These are phyloP conservation scores for Cyclotella distinguenda DNA, from an alignment of 108 stramenopile genomes.

Conservation along the genomic window DNA sequence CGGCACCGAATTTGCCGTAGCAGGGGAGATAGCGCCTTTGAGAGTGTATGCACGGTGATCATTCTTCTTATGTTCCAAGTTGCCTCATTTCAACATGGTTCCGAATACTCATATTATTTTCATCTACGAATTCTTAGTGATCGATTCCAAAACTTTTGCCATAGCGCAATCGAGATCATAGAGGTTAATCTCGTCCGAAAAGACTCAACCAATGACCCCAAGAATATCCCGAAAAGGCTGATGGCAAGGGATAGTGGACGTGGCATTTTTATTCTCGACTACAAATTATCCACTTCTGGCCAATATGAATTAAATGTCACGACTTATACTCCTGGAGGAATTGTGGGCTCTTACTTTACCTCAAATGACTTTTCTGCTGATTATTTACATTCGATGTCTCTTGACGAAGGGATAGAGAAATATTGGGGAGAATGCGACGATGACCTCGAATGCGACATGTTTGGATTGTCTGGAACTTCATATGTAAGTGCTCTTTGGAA, in stretches of 20 bases:
- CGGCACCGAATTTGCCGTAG: slow-evolving; percentile 1
- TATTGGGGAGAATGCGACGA: not conserved
- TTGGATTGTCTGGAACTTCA: not conserved
- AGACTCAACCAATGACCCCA: too few relatives aligned
- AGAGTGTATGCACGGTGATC: slow-evolving; percentile 4
- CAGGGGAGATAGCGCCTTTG: slow-evolving; percentile 14
- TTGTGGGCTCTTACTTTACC: slow-evolving; percentile 10
- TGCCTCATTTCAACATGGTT: too few relatives aligned
- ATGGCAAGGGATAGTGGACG: slow-evolving; percentile 4
- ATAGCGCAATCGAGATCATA: slow-evolving; percentile 5
- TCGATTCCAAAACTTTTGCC: slow-evolving; percentile 7
- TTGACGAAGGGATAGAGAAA: slow-evolving; percentile 9
- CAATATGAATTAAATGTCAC: slow-evolving; percentile 10
- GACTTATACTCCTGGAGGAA: slow-evolving; percentile 13
- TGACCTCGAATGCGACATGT: not conserved
- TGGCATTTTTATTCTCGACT: slow-evolving; percentile 18
- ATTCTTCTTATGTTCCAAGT: not conserved
- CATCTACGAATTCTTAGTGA: too few relatives aligned
- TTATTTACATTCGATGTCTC: slow-evolving; percentile 3
- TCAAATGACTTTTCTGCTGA: slow-evolving; percentile 21
- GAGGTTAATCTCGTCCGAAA: slow-evolving; percentile 16
- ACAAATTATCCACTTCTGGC: not conserved
- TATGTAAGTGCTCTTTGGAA: slow-evolving; percentile 14
- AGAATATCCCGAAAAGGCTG: not conserved
- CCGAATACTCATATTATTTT: too few relatives aligned